A percentile compares a stretch with the other conserved stretches of the same genome.
Conservation (phyloP, 805 yeast genomes). For the Yarrowia sp. region DNA sequence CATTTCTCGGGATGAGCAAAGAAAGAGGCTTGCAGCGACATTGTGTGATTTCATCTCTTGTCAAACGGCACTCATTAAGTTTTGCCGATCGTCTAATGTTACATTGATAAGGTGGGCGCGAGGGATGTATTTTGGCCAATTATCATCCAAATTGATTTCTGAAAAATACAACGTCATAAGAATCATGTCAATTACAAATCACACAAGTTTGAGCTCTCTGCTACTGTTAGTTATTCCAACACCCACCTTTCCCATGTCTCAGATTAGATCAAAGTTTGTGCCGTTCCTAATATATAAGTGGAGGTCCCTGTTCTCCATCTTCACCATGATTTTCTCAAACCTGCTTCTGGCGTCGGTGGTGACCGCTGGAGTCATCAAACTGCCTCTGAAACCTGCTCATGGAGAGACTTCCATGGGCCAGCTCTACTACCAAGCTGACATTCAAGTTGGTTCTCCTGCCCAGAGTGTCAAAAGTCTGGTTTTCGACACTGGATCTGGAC, state of each 20-base stretch:
- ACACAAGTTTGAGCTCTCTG: too few relatives aligned
- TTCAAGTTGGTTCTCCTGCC: neutral
- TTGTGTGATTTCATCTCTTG: too few relatives aligned
- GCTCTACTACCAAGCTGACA: neutral
- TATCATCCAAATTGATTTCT: too few relatives aligned
- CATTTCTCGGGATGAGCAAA: neutral
- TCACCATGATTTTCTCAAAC: neutral
- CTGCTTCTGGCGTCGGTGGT: neutral
- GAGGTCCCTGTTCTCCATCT: neutral
- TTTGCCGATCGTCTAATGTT: conserved; percentile 1
- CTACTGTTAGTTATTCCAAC: too few relatives aligned
- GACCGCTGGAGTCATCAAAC: neutral
- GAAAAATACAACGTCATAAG: too few relatives aligned
- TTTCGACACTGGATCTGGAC: conserved; percentile 8
- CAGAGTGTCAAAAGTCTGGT: neutral
- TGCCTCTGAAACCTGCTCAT: neutral
- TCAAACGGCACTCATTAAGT: conserved; percentile 9
- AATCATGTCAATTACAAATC: too few relatives aligned
- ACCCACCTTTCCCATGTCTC: too few relatives aligned
- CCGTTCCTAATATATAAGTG: neutral
- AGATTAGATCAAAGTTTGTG: neutral
- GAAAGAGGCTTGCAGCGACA: neutral
- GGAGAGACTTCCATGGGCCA: neutral
- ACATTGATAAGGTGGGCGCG: conserved; percentile 5
- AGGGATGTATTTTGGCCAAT: neutral